Evolutionary conservation across 1,284 basidiomycete species (phyloP).

Genomic region (Malassezia cuniculi): DNA sequence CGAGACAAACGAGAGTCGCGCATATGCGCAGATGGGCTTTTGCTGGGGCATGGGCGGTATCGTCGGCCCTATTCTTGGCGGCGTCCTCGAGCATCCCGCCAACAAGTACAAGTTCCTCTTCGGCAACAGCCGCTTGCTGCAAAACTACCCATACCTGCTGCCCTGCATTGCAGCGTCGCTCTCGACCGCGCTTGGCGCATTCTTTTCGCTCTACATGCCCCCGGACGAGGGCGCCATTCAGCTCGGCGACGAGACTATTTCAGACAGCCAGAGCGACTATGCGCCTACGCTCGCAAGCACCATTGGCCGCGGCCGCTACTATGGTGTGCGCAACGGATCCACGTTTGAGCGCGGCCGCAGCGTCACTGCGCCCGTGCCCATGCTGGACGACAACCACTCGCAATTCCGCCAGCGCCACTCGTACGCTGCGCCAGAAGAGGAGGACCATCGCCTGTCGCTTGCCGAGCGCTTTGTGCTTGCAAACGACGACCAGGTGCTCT

Average conservation of each 20-base stretch:
- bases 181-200: constrained; percentile 54
- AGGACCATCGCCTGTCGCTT: constrained; percentile 52
- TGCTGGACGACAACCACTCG: too few species aligned
- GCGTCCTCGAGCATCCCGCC: constrained; percentile 54
- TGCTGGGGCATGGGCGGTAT: constrained; percentile 88
- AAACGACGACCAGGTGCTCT: constrained; percentile 76
- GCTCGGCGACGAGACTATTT: constrained; percentile 5
- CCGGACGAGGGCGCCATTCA: constrained; percentile 30
- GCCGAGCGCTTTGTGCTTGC: constrained; percentile 57
- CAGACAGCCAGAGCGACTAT: too few species aligned
- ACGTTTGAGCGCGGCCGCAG: too few species aligned
- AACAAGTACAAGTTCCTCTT: constrained; percentile 70
- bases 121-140: constrained; percentile 53
- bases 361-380: too few species aligned
- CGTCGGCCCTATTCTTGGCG: constrained; percentile 58
- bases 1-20: constrained; percentile 75
- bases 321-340: too few species aligned
- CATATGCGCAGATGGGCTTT: constrained; percentile 85
- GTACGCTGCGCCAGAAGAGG: too few species aligned
- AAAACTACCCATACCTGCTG: constrained; percentile 75
- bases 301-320: too few species aligned
- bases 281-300: too few species aligned
- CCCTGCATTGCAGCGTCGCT: constrained; percentile 58
- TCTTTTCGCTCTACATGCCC: constrained; percentile 81
- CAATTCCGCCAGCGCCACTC: too few species aligned